phyloP scores from a whole-genome alignment of 331 rosid species.

The Telfairia occidentalis region DNA sequence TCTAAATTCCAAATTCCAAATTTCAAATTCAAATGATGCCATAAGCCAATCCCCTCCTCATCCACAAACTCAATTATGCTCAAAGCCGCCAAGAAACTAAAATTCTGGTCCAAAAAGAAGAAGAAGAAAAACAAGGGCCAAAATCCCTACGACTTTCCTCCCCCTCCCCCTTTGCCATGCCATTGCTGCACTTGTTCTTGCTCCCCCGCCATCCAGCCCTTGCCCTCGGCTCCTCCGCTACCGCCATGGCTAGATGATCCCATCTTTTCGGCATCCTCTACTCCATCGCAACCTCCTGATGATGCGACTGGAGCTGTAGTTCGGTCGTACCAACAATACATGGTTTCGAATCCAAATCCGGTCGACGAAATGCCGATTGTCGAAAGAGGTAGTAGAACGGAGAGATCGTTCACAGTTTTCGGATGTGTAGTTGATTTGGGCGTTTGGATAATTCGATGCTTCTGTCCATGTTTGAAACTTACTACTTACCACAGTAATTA shows the following conservation, averaged over 20 bases:
- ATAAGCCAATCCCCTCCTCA: neutral
- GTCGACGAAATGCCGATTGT: neutral
- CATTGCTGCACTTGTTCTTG: constrained; percentile 16
- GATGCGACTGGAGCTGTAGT: too few relatives aligned
- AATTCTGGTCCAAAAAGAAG: constrained; percentile 51
- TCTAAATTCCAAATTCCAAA: too few relatives aligned
- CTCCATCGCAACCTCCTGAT: neutral
- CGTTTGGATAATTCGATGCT: constrained; percentile 33
- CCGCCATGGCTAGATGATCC: constrained; percentile 54
- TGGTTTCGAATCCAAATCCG: constrained; percentile 18
- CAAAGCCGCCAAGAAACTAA: constrained; percentile 62
- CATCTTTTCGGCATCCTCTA: neutral
- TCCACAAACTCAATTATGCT: constrained; percentile 3
- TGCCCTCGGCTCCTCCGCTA: constrained; percentile 83
- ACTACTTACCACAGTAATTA: neutral
- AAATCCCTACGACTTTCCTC: constrained; percentile 13
- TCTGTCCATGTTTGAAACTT: constrained; percentile 44
- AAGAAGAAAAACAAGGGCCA: constrained; percentile 30
- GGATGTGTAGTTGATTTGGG: constrained; percentile 27
- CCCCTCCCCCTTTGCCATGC: constrained; percentile 23
- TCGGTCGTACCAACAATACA: constrained; percentile 40
- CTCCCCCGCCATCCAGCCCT: constrained; percentile 36
- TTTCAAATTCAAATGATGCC: neutral
- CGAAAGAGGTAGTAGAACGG: neutral
- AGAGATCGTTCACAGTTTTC: constrained; percentile 9